Evolutionary conservation across 129 eudicot genomes (phyloP), one percentile per base, ranked within the genome.

Genomic region (Silybum marianum): DNA sequence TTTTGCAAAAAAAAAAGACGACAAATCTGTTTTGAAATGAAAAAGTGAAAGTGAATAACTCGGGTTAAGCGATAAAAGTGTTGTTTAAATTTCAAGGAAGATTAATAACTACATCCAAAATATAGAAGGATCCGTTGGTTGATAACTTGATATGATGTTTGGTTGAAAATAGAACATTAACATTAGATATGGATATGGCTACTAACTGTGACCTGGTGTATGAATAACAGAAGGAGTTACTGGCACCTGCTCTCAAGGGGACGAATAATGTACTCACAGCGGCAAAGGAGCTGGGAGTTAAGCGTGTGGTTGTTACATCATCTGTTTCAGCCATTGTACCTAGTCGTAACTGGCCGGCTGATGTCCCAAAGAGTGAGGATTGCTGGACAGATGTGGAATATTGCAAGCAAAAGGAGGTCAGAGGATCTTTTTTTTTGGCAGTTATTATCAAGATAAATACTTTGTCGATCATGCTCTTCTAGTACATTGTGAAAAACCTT

Each of bases 271-370:
- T 95, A 36, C 91, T 95, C 24, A 88, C 86, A 71, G 99, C 99
- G 3, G 93, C 99, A 14, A 95, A 95, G 81, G 91, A 90, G 73
- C 78, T 84, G 6, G 99, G 97, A 21, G 90, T 92, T 28, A 83
- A 82, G 86, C 99, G 99, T 22, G 97, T 95, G 87, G 99, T 95
- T 42, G 88, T 95, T n/a, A 95, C 99, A 1, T 95, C 99, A 34
- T 95, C 97, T 39, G 25, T 90, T 78, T 89, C 97, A 3, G 93
- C 99, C 39, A 87, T 95, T 75, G 4, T 65, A 11, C 99, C 97
- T 24, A 95, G 95, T 84, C 97, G 87, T 71, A 67, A 73, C 60
- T 92, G 97, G 99, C 99, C 95, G 0, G 86, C 92, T 32, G 93
- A 90, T 72, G 85, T 81, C 22, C 87, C 91, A 16, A 89, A 88